These are phyloP conservation scores for Flaveria floridana DNA, from an alignment of 140 eudicot genomes.

Conservation along the genomic window DNA sequence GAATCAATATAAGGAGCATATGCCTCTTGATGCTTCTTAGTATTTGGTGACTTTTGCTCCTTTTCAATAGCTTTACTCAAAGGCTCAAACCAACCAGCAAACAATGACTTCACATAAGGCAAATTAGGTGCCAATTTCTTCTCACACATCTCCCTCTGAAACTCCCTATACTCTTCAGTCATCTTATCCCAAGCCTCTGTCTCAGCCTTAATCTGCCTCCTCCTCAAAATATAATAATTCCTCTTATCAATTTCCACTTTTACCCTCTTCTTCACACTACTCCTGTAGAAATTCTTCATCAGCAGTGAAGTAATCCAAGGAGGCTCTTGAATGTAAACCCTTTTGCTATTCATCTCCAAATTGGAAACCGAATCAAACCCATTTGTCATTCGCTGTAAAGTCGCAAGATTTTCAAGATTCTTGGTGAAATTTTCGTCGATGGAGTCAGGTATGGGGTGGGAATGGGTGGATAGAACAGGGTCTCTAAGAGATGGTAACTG, in stretches of 20 bases:
- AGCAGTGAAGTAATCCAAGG: slow-evolving; percentile 74
- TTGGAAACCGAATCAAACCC: slow-evolving; percentile 44
- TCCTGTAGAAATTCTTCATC: slow-evolving; percentile 50
- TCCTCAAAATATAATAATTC: slow-evolving; percentile 56
- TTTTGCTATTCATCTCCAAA: slow-evolving; percentile 29
- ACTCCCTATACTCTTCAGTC: slow-evolving; percentile 80
- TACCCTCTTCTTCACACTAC: slow-evolving; percentile 31
- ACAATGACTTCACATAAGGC: slow-evolving; percentile 75
- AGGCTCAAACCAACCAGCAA: slow-evolving; percentile 96
- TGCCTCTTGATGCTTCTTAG: slow-evolving; percentile 50
- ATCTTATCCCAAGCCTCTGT: slow-evolving; percentile 93
- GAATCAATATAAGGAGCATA: slow-evolving; percentile 57
- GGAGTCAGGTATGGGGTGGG: slow-evolving; percentile 52
- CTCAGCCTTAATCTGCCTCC: slow-evolving; percentile 80
- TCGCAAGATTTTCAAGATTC: slow-evolving; percentile 47
- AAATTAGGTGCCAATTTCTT: slow-evolving; percentile 82
- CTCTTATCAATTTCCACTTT: slow-evolving; percentile 63
- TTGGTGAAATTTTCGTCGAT: slow-evolving; percentile 49
- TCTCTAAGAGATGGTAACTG: slow-evolving; percentile 43
- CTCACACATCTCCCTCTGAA: slow-evolving; percentile 91
- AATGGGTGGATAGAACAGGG: slow-evolving; percentile 41
- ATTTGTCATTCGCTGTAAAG: slow-evolving; percentile 46
- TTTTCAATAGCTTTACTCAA: slow-evolving; percentile 65
- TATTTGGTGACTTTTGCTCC: slow-evolving; percentile 54
- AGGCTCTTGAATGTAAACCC: slow-evolving; percentile 70